Base-by-base conservation (phyloP, 2,329 filamentous ascomycete genomes). In the Keithomyces neogunnii region DNA sequence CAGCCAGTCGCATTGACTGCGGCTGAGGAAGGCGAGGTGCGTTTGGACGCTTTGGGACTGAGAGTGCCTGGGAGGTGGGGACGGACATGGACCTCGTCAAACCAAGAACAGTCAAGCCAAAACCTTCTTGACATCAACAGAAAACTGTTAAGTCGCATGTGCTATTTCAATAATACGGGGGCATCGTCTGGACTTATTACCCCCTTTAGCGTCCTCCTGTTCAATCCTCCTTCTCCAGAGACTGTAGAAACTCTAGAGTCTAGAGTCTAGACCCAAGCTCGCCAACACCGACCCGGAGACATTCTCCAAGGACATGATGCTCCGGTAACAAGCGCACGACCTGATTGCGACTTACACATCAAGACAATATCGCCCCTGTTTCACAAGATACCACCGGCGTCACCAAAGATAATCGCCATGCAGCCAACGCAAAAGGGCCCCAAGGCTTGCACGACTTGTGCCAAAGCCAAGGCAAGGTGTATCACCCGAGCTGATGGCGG, bases 391-490 rank as follows among this genome's bases (percentile, higher is more conserved):
- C 30, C 32, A 30, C 33, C n/a, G 39, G 13, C n/a, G 10, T 30
- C 32, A 19, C 10, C 40, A 8, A 39, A 29, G 5, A 29, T 32
- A 42, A 46, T 53, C 51, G 30, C 47, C 36, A 60, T 63, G 60
- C 54, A 66, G 51, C 50, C 57, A 11, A 59, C 60, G 45, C 64
- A 63, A 57, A 74, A 71, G 54, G 74, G 74, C 10, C 74, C 75
- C 3, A 71, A 73, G 56, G 75, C 75, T 43, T 78, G 75, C 57
- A 66, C 66, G 1, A 76, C 73, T 2, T 78, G 75, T 57, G 75
- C 75, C 53, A 75, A 71, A 56, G 75, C 75, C n/a, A 78, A 78
- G 59, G 70, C 73, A 32, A 67, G 74, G 57, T 78, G 75, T 44
- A 70, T 75, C 30, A 65, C 72, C 0, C 70, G 74, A 3, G 68